Conservation (phyloP, 257 asterid species). For the Salvia rosmarinus region DNA sequence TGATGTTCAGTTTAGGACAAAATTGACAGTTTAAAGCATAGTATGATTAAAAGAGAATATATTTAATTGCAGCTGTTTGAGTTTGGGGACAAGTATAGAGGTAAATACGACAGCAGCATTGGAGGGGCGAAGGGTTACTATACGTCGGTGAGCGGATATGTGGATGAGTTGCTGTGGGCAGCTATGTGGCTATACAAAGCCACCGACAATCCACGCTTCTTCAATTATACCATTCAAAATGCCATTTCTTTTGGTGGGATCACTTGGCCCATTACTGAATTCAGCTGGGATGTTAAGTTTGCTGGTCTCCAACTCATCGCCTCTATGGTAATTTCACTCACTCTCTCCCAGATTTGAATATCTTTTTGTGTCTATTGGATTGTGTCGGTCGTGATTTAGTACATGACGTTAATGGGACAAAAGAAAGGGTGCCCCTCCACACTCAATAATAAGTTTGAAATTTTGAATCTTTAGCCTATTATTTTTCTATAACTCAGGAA, state of each 20-base stretch:
- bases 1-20: no score
- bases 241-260: conserved; percentile 74
- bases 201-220: conserved; percentile 58
- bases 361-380: no score
- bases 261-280: conserved; percentile 82
- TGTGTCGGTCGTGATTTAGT: neutral
- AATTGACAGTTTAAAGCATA: no score
- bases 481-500: conserved; percentile 4
- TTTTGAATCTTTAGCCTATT: neutral
- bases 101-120: conserved; percentile 69
- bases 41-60: no score
- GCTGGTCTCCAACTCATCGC: conserved; percentile 86
- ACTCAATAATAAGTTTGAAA: neutral
- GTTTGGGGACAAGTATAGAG: conserved; percentile 80
- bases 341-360: no score
- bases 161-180: conserved; percentile 94
- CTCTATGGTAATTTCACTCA: conserved; percentile 55
- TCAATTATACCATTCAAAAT: conserved; percentile 61
- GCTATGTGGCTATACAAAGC: conserved; percentile 89
- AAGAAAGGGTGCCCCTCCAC: conserved; percentile 22
- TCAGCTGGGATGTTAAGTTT: conserved; percentile 93
- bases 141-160: conserved; percentile 86
- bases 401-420: conserved; percentile 33
- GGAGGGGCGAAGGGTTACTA: conserved; percentile 78
- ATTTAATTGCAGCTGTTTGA: conserved; percentile 72